Conservation (phyloP, 495 filamentous ascomycete species). For the Annulohypoxylon stygium region DNA sequence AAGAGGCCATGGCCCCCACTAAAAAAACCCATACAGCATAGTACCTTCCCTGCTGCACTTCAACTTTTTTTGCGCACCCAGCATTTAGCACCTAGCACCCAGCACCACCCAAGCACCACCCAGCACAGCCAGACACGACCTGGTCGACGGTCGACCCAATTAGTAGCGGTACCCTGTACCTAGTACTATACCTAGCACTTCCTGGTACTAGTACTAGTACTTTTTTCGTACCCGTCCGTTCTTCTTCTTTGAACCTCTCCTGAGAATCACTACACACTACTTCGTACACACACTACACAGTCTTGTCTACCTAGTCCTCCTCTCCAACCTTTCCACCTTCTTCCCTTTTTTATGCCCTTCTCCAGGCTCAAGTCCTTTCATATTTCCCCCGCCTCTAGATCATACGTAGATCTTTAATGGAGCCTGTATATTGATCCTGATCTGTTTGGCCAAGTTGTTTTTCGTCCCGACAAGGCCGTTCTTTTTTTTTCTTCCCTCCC, state of each 20-base stretch:
- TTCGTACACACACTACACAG: constrained; percentile 2
- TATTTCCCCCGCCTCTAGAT: constrained; percentile 50
- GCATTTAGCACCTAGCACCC: no score
- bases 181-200: neutral
- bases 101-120: no score
- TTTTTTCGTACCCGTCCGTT: constrained; percentile 26
- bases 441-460: constrained; percentile 51
- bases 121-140: neutral
- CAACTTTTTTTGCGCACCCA: constrained; percentile 25
- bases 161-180: neutral
- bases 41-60: constrained; percentile 43
- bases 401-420: constrained; percentile 69
- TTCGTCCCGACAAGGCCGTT: constrained; percentile 38
- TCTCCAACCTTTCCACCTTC: constrained; percentile 53
- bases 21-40: constrained; percentile 38
- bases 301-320: constrained; percentile 29
- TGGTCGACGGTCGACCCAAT: neutral
- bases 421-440: constrained; percentile 66
- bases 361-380: constrained; percentile 55
- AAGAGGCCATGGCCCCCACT: constrained; percentile 42
- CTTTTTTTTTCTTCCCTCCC: constrained; percentile 53
- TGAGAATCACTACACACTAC: constrained; percentile 50
- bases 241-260: constrained; percentile 50
- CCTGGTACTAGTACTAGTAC: neutral
- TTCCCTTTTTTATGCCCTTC: constrained; percentile 55